Base-by-base conservation (phyloP, 2,329 filamentous ascomycete genomes). In the Aspergillus glaucus region DNA sequence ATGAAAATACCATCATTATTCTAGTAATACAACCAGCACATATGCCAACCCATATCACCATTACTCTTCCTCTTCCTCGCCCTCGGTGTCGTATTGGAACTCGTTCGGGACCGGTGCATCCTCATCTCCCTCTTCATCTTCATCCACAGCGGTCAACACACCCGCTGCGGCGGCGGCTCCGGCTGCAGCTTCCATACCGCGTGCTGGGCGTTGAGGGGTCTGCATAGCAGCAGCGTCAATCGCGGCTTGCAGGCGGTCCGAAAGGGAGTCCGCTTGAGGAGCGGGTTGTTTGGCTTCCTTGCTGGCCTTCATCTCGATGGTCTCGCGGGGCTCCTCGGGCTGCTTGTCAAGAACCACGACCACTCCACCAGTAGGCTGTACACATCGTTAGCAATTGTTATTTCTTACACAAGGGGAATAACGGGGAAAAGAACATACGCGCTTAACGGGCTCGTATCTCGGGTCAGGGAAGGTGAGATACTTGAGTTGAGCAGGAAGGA, bases 231-330 rank as follows among this genome's bases (percentile, higher is more conserved):
- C 59, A 2, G 57, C 62, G 24, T 62, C 63, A 44, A 67, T 67
- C 6, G 65, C 69, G 8, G 67, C 67, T 46, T 69, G 69, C n/a
- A 73, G 61, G 39, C 69, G 70, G 49, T 72, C 69, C 49, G 72
- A 67, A 54, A 62, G 72, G 60, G 50, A 74, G 66, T 59, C 76
- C 6, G 60, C 53, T 4, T 64, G 49, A 19, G 70, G 63, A 9
- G 76, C 71, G 6, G 72, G 65, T 54, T 79, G 65, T 48, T 63
- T 63, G 40, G 61, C 57, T 44, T 71, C 68, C 50, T 94, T 95
- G 79, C 91, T 93, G 39, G 95, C 81, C 75, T 94, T 95, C 69
- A 97, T 83, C 67, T 97, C 93, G 43, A 98, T 80, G 6, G 93
- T 79, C 15, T 83, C 76, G 68, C 95, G 94, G 43, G 84, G 72